These are phyloP conservation scores for Coniosporium tulheliwenetii DNA, from an alignment of 2,329 filamentous ascomycete species.

Conservation along the genomic window DNA sequence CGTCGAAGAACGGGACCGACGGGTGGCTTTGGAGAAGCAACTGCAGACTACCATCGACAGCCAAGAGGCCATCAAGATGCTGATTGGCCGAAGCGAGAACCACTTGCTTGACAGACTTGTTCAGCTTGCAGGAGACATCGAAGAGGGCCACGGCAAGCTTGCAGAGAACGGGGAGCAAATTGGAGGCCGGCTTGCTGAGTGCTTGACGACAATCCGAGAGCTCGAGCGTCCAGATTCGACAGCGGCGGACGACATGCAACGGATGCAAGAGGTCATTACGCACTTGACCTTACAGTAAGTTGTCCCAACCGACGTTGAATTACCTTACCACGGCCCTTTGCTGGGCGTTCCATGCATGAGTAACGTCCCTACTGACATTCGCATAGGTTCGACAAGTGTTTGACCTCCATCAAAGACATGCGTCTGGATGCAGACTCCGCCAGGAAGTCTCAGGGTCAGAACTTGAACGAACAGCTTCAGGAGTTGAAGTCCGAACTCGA, in stretches of 20 bases:
- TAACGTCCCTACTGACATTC: too few species aligned
- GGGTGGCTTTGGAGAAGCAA: conserved; percentile 9
- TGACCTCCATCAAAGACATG: too few species aligned
- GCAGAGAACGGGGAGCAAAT: conserved; percentile 1
- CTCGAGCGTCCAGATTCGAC: background rate
- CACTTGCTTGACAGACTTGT: conserved; percentile 9
- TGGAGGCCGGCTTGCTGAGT: conserved; percentile 6
- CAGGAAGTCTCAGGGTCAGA: too few species aligned
- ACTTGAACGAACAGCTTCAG: too few species aligned
- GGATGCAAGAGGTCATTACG: conserved; percentile 6
- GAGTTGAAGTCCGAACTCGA: too few species aligned
- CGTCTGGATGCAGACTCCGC: too few species aligned
- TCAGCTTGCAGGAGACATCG: conserved; percentile 3
- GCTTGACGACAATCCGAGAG: background rate
- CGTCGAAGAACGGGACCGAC: conserved; percentile 9
- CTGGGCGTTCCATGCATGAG: too few species aligned
- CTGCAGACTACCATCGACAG: conserved; percentile 2
- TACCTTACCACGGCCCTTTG: too few species aligned
- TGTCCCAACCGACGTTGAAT: too few species aligned
- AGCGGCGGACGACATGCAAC: conserved; percentile 5
- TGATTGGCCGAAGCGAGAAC: conserved; percentile 6
- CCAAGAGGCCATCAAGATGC: conserved; percentile 3
- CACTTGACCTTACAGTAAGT: too few species aligned
- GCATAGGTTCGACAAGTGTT: too few species aligned
- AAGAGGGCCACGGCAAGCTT: conserved; percentile 4